phyloP scores from a whole-genome alignment of 1,284 basidiomycete genomes.

The Mrakiaceae sp. region DNA sequence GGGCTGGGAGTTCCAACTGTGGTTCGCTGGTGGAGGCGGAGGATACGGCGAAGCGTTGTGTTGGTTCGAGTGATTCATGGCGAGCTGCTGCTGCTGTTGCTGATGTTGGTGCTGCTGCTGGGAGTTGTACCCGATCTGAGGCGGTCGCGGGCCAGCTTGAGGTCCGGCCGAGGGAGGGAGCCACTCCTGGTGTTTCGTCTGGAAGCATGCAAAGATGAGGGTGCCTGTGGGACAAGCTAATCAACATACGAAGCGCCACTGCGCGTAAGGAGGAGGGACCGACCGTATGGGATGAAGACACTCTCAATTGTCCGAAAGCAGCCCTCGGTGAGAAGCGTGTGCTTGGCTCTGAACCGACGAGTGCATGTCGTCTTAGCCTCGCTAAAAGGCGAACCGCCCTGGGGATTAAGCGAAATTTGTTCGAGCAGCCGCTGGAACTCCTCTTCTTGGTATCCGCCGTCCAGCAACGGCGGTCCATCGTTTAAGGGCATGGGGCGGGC shows the following conservation, averaged over 20 bases:
- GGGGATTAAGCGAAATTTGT: conserved; percentile 47
- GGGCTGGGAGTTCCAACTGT: no score
- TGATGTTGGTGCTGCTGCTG: no score
- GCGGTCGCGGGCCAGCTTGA: no score
- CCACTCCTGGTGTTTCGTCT: conserved; percentile 7
- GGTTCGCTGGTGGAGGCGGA: no score
- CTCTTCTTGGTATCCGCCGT: conserved; percentile 58
- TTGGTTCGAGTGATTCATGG: no score
- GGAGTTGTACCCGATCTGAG: no score
- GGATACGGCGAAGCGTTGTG: no score
- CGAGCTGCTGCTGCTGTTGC: no score
- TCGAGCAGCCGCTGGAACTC: conserved; percentile 74
- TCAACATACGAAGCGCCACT: no score
- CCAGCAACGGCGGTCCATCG: conserved; percentile 21
- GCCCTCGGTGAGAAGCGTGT: conserved; percentile 51
- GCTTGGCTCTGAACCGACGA: conserved; percentile 72
- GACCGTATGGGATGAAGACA: conserved; percentile 88
- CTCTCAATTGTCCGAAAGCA: conserved; percentile 58
- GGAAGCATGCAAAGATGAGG: conserved; percentile 14
- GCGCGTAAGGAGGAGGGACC: conserved; percentile 34
- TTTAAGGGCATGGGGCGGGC: conserved; percentile 21
- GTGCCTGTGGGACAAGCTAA: not conserved
- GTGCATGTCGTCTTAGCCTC: conserved; percentile 87
- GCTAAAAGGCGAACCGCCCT: conserved; percentile 26
- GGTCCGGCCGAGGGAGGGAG: no score